phyloP scores from a whole-genome alignment of 2,329 filamentous ascomycete species.

The Calonectria naviculata region DNA sequence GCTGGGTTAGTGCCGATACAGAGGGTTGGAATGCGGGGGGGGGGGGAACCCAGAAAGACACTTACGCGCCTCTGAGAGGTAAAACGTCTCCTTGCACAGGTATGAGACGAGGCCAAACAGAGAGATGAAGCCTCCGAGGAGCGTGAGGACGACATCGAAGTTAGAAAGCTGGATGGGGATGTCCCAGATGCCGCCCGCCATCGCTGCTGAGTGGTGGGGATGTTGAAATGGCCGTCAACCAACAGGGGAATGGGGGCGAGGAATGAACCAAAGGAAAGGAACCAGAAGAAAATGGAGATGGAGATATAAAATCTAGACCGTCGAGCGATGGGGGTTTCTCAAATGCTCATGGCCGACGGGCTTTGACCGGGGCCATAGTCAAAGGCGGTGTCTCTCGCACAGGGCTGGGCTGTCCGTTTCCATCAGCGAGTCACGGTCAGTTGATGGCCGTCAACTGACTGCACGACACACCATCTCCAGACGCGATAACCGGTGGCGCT shows the following conservation, averaged over 20 bases:
- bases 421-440: not conserved
- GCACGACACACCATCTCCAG: not conserved
- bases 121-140: slow-evolving; percentile 88
- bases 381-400: not conserved
- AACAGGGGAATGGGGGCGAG: not conserved
- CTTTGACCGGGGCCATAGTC: not conserved
- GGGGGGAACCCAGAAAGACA: slow-evolving; percentile 36
- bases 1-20: not conserved
- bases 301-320: not conserved
- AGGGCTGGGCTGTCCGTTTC: not conserved
- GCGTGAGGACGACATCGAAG: slow-evolving; percentile 85
- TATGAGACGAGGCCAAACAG: slow-evolving; percentile 91
- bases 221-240: not conserved
- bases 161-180: slow-evolving; percentile 70
- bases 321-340: not conserved
- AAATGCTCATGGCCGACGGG: not conserved
- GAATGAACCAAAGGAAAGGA: not conserved
- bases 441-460: not conserved
- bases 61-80: slow-evolving; percentile 89
- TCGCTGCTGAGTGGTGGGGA: not conserved
- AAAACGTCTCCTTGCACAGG: slow-evolving; percentile 88
- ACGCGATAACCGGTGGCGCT: not conserved
- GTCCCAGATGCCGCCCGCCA: slow-evolving; percentile 43
- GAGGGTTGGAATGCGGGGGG: not conserved
- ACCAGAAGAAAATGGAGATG: not conserved